Base-by-base conservation (phyloP, 768 basidiomycete species). In the Sporobolomyces phaffii region DNA sequence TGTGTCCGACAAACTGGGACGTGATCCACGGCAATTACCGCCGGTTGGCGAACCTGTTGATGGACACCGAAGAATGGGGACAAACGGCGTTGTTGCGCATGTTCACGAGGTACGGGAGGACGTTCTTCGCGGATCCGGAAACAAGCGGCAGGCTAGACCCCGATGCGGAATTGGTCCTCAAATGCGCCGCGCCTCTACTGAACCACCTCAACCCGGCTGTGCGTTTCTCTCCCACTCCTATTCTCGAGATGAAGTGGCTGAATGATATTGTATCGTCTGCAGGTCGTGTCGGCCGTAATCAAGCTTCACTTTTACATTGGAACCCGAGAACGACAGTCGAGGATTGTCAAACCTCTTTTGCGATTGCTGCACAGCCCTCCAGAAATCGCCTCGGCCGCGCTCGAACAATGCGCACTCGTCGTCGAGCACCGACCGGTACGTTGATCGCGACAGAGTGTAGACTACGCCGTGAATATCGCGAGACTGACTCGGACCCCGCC, bases 41-140 rank as follows among this genome's bases (percentile, higher is more conserved):
- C 28, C 84, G 89, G 31, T 80, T 92, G 34, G 96, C 91, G 75
- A 82, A 83, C 47, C 80, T 88, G n/a, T 80, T 98, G 3, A 82
- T 91, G 38, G 92, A 99, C 73, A 86, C 87, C 6, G 96, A 99
- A 73, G 94, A 96, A 76, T 99, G 96, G 96, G 92, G 91, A 0
- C 96, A 97, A 77, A 84, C 88, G 9, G 84, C 86, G 50, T 77
- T 91, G 24, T 81, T 94, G 66, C 83, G 86, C 48, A 81, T 98
- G 18, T 81, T 99, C 36, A 78, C 86, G 61, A 81, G 89, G 64
- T 99, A 99, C 75, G 89, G 84, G 4, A 80, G 93, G 56, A 83
- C 82, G 0, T 66, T 73, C 53, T 74, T 73, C 51, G 24, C 38
- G 17, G 70, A 71, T 43, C 75, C 75, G 20, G 50, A 5, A 11